Percentiles rank a stretch among this genome's conserved stretches.
phyloP scores from a whole-genome alignment of 2,329 filamentous ascomycete species.

The Acephala macrosclerotiorum region DNA sequence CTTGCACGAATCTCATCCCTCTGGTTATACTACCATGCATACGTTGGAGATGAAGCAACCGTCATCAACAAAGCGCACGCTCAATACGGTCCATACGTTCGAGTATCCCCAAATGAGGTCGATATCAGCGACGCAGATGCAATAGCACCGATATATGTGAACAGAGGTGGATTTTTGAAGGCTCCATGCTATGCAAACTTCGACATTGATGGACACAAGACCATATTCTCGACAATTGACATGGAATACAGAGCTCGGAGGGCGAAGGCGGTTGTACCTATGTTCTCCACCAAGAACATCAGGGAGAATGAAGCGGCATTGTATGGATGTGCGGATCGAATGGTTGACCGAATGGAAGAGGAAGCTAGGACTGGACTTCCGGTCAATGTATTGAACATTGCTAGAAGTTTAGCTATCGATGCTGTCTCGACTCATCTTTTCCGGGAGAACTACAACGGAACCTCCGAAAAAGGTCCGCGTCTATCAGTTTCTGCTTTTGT shows the following conservation, averaged over 20 bases:
- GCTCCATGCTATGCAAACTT: constrained; percentile 61
- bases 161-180: constrained; percentile 61
- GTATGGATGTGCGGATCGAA: constrained; percentile 50
- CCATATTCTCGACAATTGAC: constrained; percentile 59
- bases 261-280: constrained; percentile 56
- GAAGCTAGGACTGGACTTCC: constrained; percentile 39
- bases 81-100: constrained; percentile 44
- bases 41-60: constrained; percentile 45
- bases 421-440: constrained; percentile 62
- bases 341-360: constrained; percentile 51
- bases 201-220: constrained; percentile 61
- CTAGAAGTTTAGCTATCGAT: constrained; percentile 59
- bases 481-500: constrained; percentile 58
- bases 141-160: constrained; percentile 55
- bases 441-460: constrained; percentile 56
- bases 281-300: constrained; percentile 58
- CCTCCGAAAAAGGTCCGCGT: constrained; percentile 38
- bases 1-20: constrained; percentile 43
- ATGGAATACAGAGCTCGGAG: constrained; percentile 50
- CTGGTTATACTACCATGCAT: constrained; percentile 47
- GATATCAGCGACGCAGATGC: constrained; percentile 45
- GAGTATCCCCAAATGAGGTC: constrained; percentile 46
- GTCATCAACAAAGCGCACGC: constrained; percentile 38
- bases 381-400: constrained; percentile 57
- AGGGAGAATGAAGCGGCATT: constrained; percentile 48